Base-by-base conservation (phyloP, 2,329 filamentous ascomycete genomes). In the Monosporascus sp. region DNA sequence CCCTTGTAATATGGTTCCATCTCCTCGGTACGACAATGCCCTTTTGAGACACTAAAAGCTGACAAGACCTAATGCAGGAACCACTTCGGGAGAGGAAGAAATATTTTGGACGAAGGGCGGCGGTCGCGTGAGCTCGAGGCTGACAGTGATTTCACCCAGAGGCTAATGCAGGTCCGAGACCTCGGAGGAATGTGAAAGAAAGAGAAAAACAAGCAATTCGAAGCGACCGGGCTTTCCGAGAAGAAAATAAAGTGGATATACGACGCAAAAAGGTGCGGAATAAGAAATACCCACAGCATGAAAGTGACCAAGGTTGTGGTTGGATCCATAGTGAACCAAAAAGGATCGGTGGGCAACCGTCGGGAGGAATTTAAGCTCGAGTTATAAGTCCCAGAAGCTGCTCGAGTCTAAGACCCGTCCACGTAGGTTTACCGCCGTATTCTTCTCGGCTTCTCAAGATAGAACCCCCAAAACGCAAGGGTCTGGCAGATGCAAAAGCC, bases 231-330 rank as follows among this genome's bases (percentile, higher is more conserved):
- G 43, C 43, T 27, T 25, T 7, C 14, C 11, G 31, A 35, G 49
- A 56, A 58, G 60, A 55, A 61, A 55, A 48, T 48, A 46, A 59
- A 48, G 52, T 53, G 60, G 37, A 52, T 48, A 55, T 60, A 56
- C 57, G 55, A 55, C 53, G 55, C 60, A 52, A 56, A 57, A 60
- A 57, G 51, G 51, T 49, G 60, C 57, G 61, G 54, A 54, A 63
- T 53, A 62, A 62, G 53, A 65, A 51, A 53, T 17, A 83, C 82
- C 81, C 74, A 86, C 83, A 86, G 70, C 71, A 84, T 77, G 68
- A 88, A 88, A 56, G 85, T 87, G 66, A 87, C 79, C 60, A 88
- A 81, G 54, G 85, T 85, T 22, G 84, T 87, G 43, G 76, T 76
- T 50, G 80, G 80, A 69, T 83, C 80, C 80, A 83, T 82, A 66